Evolutionary conservation across 2,329 filamentous ascomycete species (phyloP).

Genomic region (Ophiostoma ulmi): DNA sequence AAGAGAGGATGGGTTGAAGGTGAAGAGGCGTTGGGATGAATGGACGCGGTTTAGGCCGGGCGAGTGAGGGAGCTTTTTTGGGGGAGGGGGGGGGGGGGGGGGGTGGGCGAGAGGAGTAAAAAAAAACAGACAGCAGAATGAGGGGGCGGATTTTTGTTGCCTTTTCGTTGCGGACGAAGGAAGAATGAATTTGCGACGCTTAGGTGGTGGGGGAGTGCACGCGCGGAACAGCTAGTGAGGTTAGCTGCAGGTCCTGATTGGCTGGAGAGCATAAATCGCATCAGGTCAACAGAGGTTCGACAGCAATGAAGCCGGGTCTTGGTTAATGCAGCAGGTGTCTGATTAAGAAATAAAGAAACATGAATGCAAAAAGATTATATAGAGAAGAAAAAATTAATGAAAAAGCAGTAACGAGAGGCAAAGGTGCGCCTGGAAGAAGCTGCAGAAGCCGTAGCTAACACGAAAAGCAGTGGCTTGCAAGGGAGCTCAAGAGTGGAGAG

Average conservation of each 20-base stretch:
- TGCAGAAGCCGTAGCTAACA: not conserved
- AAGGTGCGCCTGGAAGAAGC: not conserved
- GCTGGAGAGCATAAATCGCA: not conserved
- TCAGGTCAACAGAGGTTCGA: not conserved
- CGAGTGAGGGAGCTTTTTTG: constrained; percentile 1
- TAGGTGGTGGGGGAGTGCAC: constrained; percentile 15
- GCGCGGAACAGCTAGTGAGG: constrained; percentile 15
- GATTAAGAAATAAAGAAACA: too few species aligned
- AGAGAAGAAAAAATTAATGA: not conserved
- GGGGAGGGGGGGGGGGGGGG: not conserved
- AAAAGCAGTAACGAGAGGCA: not conserved
- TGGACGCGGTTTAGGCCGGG: constrained; percentile 5
- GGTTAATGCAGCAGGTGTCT: not conserved
- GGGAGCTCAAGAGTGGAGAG: constrained; percentile 13
- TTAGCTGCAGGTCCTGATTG: constrained; percentile 17
- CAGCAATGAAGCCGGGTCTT: not conserved
- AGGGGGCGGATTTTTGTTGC: constrained; percentile 12
- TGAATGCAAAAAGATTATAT: not conserved
- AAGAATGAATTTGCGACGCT: constrained; percentile 18
- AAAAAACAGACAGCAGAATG: constrained; percentile 12
- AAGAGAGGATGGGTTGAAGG: constrained; percentile 24
- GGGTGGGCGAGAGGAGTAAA: constrained; percentile 11
- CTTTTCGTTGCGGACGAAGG: constrained; percentile 15
- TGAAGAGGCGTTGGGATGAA: constrained; percentile 24
- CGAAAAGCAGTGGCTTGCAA: not conserved